phyloP scores from a whole-genome alignment of 2,329 filamentous ascomycete species.

The Cordyceps pruinosa region DNA sequence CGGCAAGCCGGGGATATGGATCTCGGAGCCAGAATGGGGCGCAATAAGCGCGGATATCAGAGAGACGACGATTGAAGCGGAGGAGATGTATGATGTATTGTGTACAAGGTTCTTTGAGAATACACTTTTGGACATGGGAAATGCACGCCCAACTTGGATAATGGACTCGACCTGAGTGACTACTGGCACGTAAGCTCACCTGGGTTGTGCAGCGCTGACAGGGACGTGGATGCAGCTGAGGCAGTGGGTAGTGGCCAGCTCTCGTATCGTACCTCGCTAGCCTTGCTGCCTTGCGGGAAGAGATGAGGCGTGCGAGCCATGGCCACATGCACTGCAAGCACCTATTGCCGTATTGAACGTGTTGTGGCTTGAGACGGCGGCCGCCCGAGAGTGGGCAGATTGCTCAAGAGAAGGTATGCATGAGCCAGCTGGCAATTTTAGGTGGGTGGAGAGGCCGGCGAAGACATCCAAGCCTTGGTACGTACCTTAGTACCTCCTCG shows the following conservation, averaged over 20 bases:
- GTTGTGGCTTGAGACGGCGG: not conserved
- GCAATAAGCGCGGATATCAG: constrained; percentile 38
- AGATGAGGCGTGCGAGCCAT: no score
- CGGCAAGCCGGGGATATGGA: constrained; percentile 48
- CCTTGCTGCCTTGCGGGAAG: no score
- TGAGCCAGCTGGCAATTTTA: not conserved
- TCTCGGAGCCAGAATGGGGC: constrained; percentile 45
- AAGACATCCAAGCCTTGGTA: not conserved
- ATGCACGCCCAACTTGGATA: not conserved
- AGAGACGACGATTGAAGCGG: constrained; percentile 36
- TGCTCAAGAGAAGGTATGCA: not conserved
- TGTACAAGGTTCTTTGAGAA: no score
- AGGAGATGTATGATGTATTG: not conserved
- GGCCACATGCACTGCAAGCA: no score
- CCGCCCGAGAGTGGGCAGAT: not conserved
- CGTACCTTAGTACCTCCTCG: not conserved
- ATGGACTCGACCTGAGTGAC: no score
- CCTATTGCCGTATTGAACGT: no score
- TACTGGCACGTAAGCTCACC: no score
- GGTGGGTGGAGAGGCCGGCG: constrained; percentile 5
- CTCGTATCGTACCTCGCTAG: no score
- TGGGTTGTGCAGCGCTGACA: no score
- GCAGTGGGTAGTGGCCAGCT: no score
- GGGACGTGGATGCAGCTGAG: no score
- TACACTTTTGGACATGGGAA: not conserved